Evolutionary conservation across 768 basidiomycete genomes (phyloP), one percentile per base, ranked within the genome.

Genomic region (Boletus barrowsii): DNA sequence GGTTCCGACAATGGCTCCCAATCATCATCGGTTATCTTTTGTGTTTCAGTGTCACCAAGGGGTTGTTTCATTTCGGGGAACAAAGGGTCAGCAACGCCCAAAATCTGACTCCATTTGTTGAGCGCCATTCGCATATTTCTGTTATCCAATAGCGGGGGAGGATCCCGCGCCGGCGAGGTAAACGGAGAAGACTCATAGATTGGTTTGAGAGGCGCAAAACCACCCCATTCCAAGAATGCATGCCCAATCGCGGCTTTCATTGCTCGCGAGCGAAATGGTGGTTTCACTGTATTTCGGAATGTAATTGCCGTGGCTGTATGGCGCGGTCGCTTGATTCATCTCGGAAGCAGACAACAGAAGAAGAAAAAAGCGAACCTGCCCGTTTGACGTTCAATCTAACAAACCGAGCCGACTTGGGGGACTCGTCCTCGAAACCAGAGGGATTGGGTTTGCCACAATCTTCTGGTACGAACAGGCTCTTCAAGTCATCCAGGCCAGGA

Each of bases 91-190:
- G 69, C 59, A 18, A 69, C 54, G 20, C 59, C 65, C 33, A 71
- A 56, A 46, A 70, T 69, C 42, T 70, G 69, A 35, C 69, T 69
- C 69, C 69, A 70, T 30, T 70, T 70, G 18, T 71, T 65, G n/a
- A 70, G 39, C 13, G 67, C 58, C 49, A 69, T 56, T 1, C 69
- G 71, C 71, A 70, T 70, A 22, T 65, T 51, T 35, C 53, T 51
- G 56, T 45, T 65, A 39, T 69, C 69, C 42, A 59, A 11, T 20
- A 50, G 45, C 3, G 46, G 48, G 2, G 13, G 58, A 2, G 13
- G 58, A 2, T 65, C 63, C 26, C 24, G 58, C 5, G 58, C 37
- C 7, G 60, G 56, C 15, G 54, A 54, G 15, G 51, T 52, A 51
- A 65, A 70, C 17, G 69, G 69, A 32, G 69, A 70, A 40, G 67